Base-by-base conservation (phyloP, 1,139 yeast genomes). In the Martiniozyma asiatica region DNA sequence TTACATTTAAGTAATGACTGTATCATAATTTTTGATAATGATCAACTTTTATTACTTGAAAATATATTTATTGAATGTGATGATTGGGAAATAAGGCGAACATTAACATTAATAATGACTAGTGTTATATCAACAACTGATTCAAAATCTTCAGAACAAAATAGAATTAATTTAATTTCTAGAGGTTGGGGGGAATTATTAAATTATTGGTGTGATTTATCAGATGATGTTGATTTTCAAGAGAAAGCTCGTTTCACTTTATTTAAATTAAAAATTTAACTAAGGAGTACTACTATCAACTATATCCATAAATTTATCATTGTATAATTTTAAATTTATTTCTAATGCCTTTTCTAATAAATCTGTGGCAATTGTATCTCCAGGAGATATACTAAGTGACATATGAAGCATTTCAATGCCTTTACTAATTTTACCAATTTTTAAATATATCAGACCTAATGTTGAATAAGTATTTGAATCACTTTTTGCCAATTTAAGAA, bases 281-380 rank as follows among this genome's bases (percentile, higher is more conserved):
- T n/a, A n/a, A n/a, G n/a, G 7, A 17, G 18, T 8, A 8, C 8
- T 8, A 17, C 8, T 8, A 6, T 6, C 18, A 17, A 17, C 6
- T 17, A 8, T 6, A 27, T 36, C 38, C 18, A 63, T 44, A 29
- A 62, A 58, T 19, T 40, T 40, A 25, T 38, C 41, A 20, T 26
- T 50, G 37, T 33, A 55, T 39, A 40, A 47, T 39, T 36, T 50
- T 22, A 65, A 56, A 47, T 79, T 80, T 29, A 72, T 68, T 35
- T 79, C 92, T 29, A 87, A 58, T 0, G 97, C 96, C 39, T 93
- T 67, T 39, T 71, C 72, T 35, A 89, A 60, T 30, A 89, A 55
- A 47, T 89, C 97, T 5, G 73, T 63, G 0, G 96, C 93, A 15
- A 87, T 77, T 0, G 92, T 79, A 48, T 89, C 95, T 22, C 73